A percentile compares a stretch with the other conserved stretches of the same genome.
Conservation (phyloP, 805 yeast species). For the Schwanniomyces vanrijiae region DNA sequence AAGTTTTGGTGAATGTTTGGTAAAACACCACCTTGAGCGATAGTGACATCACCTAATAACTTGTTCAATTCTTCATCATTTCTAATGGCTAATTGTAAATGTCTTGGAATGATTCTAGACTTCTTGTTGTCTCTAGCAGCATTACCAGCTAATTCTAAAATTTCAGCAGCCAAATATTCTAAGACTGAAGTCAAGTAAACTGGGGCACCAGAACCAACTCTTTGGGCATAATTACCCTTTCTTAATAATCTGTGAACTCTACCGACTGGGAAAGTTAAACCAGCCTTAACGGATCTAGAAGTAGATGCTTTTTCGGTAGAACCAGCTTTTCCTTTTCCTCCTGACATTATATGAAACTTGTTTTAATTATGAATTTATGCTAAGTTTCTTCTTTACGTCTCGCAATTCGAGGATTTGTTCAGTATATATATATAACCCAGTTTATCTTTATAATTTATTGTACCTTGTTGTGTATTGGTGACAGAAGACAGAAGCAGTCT, state of each 20-base stretch:
- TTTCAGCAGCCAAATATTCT: constrained; percentile 51
- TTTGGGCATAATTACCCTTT: constrained; percentile 52
- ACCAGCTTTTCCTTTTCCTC: constrained; percentile 46
- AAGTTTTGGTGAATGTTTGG: constrained; percentile 51
- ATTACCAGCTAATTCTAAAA: constrained; percentile 52
- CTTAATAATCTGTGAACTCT: constrained; percentile 52
- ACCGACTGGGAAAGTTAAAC: constrained; percentile 52
- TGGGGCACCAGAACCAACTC: constrained; percentile 55
- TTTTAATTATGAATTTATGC: neutral
- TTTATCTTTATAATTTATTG: neutral
- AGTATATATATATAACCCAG: neutral
- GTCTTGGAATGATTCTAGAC: constrained; percentile 53
- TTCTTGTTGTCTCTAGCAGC: constrained; percentile 54
- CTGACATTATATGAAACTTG: constrained; percentile 25
- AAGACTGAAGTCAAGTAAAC: constrained; percentile 50
- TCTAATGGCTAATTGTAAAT: constrained; percentile 53
- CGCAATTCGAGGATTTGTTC: neutral
- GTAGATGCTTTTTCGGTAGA: constrained; percentile 49
- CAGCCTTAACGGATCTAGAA: constrained; percentile 50
- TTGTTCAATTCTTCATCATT: constrained; percentile 53
- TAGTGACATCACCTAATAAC: constrained; percentile 50
- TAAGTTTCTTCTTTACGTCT: neutral
- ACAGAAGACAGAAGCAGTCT: neutral
- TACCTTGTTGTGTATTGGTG: neutral
- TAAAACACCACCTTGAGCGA: constrained; percentile 54